These are phyloP conservation scores for Fusarium luffae DNA, from an alignment of 2,329 filamentous ascomycete species.

Conservation along the genomic window DNA sequence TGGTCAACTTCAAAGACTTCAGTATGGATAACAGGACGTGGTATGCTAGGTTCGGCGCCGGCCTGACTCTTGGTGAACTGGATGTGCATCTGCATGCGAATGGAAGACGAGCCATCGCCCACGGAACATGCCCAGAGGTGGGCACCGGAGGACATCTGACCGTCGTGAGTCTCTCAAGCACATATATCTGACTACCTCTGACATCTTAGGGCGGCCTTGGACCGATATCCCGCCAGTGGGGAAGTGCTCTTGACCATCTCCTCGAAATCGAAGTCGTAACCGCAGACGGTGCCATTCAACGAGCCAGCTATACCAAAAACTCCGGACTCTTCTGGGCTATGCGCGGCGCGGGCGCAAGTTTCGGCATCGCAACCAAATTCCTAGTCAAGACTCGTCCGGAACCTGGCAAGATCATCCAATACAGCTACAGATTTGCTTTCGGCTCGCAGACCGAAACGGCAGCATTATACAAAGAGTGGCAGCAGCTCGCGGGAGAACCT, in stretches of 20 bases:
- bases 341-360: conserved; percentile 66
- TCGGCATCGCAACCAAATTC: conserved; percentile 68
- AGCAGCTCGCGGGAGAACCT: conserved; percentile 64
- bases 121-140: conserved; percentile 69
- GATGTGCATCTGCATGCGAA: conserved; percentile 61
- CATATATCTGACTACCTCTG: not conserved
- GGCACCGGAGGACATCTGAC: conserved; percentile 69
- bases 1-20: conserved; percentile 64
- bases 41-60: conserved; percentile 66
- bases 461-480: conserved; percentile 66
- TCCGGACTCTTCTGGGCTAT: conserved; percentile 67
- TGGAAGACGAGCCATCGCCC: conserved; percentile 67
- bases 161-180: conserved; percentile 54
- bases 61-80: conserved; percentile 63
- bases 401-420: conserved; percentile 67
- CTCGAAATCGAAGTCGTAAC: conserved; percentile 61
- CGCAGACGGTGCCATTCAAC: conserved; percentile 62
- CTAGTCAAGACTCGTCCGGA: conserved; percentile 66
- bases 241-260: conserved; percentile 65
- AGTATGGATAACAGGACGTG: conserved; percentile 63
- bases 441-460: conserved; percentile 61
- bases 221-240: conserved; percentile 70
- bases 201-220: conserved; percentile 64
- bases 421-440: conserved; percentile 65
- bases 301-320: conserved; percentile 60